Percentiles rank a stretch among this genome's conserved stretches.
These are phyloP conservation scores for Fomitopsis pulvina DNA, from an alignment of 768 basidiomycete species.

Conservation along the genomic window DNA sequence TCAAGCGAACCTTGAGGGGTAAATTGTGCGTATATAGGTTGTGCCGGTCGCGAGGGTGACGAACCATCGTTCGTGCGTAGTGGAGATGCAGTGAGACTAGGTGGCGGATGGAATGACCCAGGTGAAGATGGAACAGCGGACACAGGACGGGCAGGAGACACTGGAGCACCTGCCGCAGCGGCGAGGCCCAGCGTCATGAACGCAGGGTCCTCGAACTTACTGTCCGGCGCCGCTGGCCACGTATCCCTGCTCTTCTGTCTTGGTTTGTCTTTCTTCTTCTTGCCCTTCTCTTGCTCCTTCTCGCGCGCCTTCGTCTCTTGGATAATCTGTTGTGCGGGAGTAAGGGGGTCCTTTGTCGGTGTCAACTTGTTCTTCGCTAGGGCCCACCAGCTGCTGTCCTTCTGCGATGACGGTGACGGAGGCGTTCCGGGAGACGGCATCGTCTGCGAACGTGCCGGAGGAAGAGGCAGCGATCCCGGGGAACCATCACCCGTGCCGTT, in stretches of 20 bases:
- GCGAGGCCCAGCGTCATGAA: slow-evolving; percentile 46
- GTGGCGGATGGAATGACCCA: slow-evolving; percentile 50
- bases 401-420: slow-evolving; percentile 43
- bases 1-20: slow-evolving; percentile 66
- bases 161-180: slow-evolving; percentile 50
- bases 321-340: slow-evolving; percentile 80
- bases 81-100: slow-evolving; percentile 60
- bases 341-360: slow-evolving; percentile 75
- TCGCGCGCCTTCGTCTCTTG: slow-evolving; percentile 64
- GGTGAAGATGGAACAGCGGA: slow-evolving; percentile 56
- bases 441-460: slow-evolving; percentile 53
- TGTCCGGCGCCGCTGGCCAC: slow-evolving; percentile 49
- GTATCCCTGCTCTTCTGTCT: slow-evolving; percentile 19
- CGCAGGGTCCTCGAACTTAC: slow-evolving; percentile 52
- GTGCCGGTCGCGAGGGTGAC: slow-evolving; percentile 51
- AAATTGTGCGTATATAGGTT: slow-evolving; percentile 76
- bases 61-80: slow-evolving; percentile 42
- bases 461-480: slow-evolving; percentile 38
- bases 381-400: slow-evolving; percentile 72
- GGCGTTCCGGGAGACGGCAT: slow-evolving; percentile 15
- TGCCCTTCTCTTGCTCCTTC: slow-evolving; percentile 43
- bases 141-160: slow-evolving; percentile 42
- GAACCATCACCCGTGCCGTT: slow-evolving; percentile 31
- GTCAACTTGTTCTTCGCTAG: slow-evolving; percentile 70
- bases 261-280: slow-evolving; percentile 26